Evolutionary conservation across 345 rosid species (phyloP), one percentile per base, ranked within the genome.

Genomic region (Aurinia saxatilis): DNA sequence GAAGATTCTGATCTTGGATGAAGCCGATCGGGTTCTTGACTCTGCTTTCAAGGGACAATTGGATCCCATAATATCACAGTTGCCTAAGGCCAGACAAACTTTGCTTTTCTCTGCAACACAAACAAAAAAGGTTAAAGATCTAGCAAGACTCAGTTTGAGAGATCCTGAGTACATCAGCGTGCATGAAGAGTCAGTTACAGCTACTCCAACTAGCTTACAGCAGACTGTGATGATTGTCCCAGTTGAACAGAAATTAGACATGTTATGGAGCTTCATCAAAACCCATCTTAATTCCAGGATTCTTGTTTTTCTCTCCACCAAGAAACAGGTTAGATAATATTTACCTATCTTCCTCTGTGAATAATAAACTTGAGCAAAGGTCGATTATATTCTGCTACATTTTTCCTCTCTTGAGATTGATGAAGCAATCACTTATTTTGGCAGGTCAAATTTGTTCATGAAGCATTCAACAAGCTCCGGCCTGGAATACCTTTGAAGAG

Each of bases 11-110:
- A 84, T 93, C 56, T 91, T 93, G 55, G 97, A 93, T 62, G 99
- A 93, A 83, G 99, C 99, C 58, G 99, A 93, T 74, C 96, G 95
- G 14, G 85, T 93, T 41, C 99, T 93, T 68, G 99, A 93, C 57
- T 77, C 82, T 68, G 91, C 91, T 9, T 93, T 93, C 65, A 87
- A 85, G 80, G 87, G 87, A 73, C 64, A 80, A 39, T 59, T 93
- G 60, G 85, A 93, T 82, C 95, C 96, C 39, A 93, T 93, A 23
- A 63, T 92, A 47, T 83, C 98, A 0, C 96, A 89, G 81, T 77
- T 92, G 35, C 93, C 98, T 35, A 83, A 74, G 77, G 75, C 46
- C 50, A 77, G 98, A 57, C 97, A 92, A 73, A 89, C 98, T 30
- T 60, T 92, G 60, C 98, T 92, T 50, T 92, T 89, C 76, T 90